Evolutionary conservation across 495 filamentous ascomycete genomes (phyloP).

Genomic region (Neohortaea acidophila): DNA sequence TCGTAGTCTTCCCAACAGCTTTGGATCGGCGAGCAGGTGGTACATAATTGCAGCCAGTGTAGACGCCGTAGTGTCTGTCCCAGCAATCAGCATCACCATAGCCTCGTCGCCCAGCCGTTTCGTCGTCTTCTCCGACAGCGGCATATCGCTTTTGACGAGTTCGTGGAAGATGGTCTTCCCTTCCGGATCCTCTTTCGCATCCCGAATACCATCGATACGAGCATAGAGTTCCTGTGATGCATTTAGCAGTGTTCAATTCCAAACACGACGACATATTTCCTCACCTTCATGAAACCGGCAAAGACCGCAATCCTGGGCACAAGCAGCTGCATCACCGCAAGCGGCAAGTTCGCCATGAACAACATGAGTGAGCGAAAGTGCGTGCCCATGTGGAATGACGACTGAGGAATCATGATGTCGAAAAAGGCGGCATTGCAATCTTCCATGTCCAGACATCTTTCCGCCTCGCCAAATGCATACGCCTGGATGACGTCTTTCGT

Average conservation of each 20-base stretch:
- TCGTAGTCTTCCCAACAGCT: slow-evolving; percentile 22
- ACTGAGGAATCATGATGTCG: not conserved
- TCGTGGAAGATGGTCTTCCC: slow-evolving; percentile 31
- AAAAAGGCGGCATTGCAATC: not conserved
- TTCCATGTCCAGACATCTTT: not conserved
- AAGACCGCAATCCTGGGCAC: not conserved
- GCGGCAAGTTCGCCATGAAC: not conserved
- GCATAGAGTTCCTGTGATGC: not conserved
- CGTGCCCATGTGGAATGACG: not conserved
- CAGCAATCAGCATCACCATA: slow-evolving; percentile 31
- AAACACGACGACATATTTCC: not conserved
- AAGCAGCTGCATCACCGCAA: not conserved
- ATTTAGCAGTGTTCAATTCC: not conserved
- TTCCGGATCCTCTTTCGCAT: not conserved
- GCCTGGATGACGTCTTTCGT: not conserved
- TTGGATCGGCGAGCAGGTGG: slow-evolving; percentile 29
- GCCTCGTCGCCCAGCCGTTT: slow-evolving; percentile 31
- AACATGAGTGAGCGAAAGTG: not conserved
- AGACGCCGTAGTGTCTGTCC: slow-evolving; percentile 33
- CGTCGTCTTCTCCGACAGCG: slow-evolving; percentile 23
- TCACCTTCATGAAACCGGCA: not conserved
- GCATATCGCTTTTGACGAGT: slow-evolving; percentile 30
- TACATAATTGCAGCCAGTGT: slow-evolving; percentile 28
- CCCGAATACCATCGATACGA: not conserved
- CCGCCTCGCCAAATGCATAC: not conserved